These are phyloP conservation scores for Microbotryum intermedium DNA, from an alignment of 1,284 basidiomycete genomes.

Conservation along the genomic window DNA sequence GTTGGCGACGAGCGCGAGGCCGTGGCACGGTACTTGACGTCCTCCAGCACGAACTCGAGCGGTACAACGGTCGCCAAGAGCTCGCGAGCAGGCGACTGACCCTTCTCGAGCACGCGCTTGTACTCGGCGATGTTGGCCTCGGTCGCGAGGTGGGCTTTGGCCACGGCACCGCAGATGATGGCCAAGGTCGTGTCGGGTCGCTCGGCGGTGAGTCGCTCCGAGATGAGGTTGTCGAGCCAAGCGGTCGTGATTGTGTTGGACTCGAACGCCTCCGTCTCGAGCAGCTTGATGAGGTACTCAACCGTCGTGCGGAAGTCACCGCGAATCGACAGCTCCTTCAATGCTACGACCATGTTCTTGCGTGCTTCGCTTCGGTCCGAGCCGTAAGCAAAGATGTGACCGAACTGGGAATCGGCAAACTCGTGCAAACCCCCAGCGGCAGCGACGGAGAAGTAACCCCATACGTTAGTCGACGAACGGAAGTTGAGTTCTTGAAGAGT, in stretches of 20 bases:
- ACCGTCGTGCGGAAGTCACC: slow-evolving; percentile 99
- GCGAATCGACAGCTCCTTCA: slow-evolving; percentile 97
- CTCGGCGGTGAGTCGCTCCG: slow-evolving; percentile 89
- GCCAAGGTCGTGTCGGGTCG: slow-evolving; percentile 85
- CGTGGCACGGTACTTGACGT: slow-evolving; percentile 90
- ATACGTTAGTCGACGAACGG: slow-evolving; percentile 96
- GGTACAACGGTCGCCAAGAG: slow-evolving; percentile 94
- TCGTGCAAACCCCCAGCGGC: slow-evolving; percentile 95
- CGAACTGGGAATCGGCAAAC: slow-evolving; percentile 97
- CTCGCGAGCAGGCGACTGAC: slow-evolving; percentile 91
- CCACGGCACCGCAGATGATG: slow-evolving; percentile 93
- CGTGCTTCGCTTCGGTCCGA: slow-evolving; percentile 89
- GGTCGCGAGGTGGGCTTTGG: slow-evolving; percentile 84
- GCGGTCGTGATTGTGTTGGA: slow-evolving; percentile 97
- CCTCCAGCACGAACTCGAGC: slow-evolving; percentile 91
- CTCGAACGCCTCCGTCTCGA: slow-evolving; percentile 94
- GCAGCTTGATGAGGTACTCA: slow-evolving; percentile 64
- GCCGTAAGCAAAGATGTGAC: slow-evolving; percentile 98
- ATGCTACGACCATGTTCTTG: slow-evolving; percentile 99
- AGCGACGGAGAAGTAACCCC: slow-evolving; percentile 97
- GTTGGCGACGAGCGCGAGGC: slow-evolving; percentile 81
- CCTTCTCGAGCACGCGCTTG: slow-evolving; percentile 92
- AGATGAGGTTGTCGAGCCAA: slow-evolving; percentile 97
- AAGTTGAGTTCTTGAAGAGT: slow-evolving; percentile 97
- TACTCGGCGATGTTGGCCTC: slow-evolving; percentile 88